Evolutionary conservation across 495 filamentous ascomycete genomes (phyloP).

Genomic region (Achaetomiella virescens): DNA sequence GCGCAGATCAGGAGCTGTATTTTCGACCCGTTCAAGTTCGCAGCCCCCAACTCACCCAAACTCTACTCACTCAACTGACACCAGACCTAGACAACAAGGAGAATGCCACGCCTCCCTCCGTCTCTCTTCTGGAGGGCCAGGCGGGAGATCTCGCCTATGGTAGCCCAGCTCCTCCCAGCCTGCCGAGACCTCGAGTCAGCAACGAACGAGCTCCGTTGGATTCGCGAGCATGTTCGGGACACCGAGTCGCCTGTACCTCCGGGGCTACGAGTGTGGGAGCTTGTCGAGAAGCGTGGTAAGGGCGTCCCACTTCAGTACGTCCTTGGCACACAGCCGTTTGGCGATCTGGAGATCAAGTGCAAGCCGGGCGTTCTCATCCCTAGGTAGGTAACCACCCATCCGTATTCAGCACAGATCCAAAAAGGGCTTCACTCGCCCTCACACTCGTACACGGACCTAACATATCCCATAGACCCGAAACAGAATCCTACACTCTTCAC

Average conservation of each 20-base stretch:
- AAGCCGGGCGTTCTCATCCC: slow-evolving; percentile 76
- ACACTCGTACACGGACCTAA: not conserved
- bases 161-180: slow-evolving; percentile 60
- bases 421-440: not conserved
- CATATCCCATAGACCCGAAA: slow-evolving; percentile 46
- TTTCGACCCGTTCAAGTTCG: no score
- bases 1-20: no score
- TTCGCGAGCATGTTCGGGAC: slow-evolving; percentile 50
- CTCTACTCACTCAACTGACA: not conserved
- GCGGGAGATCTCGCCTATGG: slow-evolving; percentile 46
- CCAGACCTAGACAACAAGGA: not conserved
- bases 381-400: slow-evolving; percentile 40
- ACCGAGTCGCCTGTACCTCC: slow-evolving; percentile 11
- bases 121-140: slow-evolving; percentile 52
- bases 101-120: slow-evolving; percentile 72
- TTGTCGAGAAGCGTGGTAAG: slow-evolving; percentile 52
- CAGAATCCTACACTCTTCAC: slow-evolving; percentile 59
- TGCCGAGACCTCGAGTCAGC: slow-evolving; percentile 64
- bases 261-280: slow-evolving; percentile 32
- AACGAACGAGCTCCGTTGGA: slow-evolving; percentile 79
- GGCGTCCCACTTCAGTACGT: slow-evolving; percentile 86
- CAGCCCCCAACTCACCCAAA: not conserved
- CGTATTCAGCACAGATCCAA: not conserved
- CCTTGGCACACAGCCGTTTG: slow-evolving; percentile 83
- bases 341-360: slow-evolving; percentile 72